Conservation (phyloP, 208 protist genomes). For the Acanthamoeba sp. region DNA sequence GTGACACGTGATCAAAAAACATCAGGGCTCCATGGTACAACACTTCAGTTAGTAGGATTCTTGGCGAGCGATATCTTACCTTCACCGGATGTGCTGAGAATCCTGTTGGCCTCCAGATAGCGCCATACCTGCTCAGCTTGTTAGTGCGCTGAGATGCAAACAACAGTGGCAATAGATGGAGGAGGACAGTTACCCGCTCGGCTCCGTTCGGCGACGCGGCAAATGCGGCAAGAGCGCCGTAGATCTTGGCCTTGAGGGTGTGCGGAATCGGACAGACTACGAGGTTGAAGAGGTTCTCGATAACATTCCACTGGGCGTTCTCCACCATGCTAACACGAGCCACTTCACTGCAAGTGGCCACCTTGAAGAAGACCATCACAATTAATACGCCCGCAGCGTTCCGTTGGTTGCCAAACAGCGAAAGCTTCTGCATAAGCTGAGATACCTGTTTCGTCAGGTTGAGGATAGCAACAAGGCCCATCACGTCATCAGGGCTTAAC, state of each 20-base stretch:
- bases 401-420: too few relatives aligned
- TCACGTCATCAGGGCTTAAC: neutral
- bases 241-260: constrained; percentile 61
- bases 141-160: too few relatives aligned
- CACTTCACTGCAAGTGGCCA: neutral
- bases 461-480: constrained; percentile 44
- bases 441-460: constrained; percentile 52
- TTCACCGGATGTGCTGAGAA: neutral
- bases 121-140: neutral
- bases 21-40: too few relatives aligned
- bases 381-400: too few relatives aligned
- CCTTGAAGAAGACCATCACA: neutral
- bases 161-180: too few relatives aligned
- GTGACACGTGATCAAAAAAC: neutral
- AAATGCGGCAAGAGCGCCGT: constrained; percentile 37
- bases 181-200: neutral
- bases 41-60: too few relatives aligned
- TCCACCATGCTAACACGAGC: constrained; percentile 7
- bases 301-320: constrained; percentile 5
- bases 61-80: too few relatives aligned
- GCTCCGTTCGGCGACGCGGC: neutral
- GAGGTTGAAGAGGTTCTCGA: constrained; percentile 24
- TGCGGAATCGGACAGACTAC: constrained; percentile 42
- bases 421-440: too few relatives aligned
- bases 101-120: neutral